Evolutionary conservation across 176 grass and related monocot genomes (phyloP).

Genomic region (Juncus effusus): DNA sequence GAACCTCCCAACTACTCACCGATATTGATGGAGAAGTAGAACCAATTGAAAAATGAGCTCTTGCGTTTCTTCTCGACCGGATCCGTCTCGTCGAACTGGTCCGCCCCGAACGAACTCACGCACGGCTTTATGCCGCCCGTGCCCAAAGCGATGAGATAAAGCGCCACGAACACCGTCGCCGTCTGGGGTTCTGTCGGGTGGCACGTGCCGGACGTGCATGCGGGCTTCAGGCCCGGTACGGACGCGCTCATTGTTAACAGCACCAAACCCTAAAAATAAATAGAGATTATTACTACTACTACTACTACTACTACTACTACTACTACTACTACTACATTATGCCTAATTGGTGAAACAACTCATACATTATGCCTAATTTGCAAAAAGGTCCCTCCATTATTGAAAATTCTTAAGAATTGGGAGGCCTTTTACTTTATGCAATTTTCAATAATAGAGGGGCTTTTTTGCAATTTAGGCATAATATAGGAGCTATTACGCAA

Average conservation of each 20-base stretch:
- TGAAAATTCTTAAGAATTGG: no score
- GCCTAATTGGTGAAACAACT: no score
- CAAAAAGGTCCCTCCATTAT: no score
- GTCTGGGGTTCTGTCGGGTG: slow-evolving; percentile 46
- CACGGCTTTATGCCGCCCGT: slow-evolving; percentile 93
- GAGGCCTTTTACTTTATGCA: no score
- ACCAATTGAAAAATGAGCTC: slow-evolving; percentile 92
- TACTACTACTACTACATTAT: no score
- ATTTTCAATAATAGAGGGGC: no score
- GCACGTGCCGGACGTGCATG: slow-evolving; percentile 34
- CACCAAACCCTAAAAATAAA: slow-evolving; percentile 53
- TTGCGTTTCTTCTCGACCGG: slow-evolving; percentile 51
- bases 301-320: no score
- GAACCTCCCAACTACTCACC: slow-evolving; percentile 7
- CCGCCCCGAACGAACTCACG: slow-evolving; percentile 69
- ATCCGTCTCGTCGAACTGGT: slow-evolving; percentile 82
- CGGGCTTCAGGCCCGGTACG: slow-evolving; percentile 44
- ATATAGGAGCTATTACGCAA: no score
- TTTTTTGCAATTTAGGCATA: no score
- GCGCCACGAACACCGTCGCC: slow-evolving; percentile 44
- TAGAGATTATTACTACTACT: no score
- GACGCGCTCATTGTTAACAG: slow-evolving; percentile 59
- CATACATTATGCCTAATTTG: no score
- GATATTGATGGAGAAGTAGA: slow-evolving; percentile 92
- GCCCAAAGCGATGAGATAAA: slow-evolving; percentile 70